Evolutionary conservation across 108 stramenopile genomes (phyloP).

Genomic region (Fragilaria crotonensis): DNA sequence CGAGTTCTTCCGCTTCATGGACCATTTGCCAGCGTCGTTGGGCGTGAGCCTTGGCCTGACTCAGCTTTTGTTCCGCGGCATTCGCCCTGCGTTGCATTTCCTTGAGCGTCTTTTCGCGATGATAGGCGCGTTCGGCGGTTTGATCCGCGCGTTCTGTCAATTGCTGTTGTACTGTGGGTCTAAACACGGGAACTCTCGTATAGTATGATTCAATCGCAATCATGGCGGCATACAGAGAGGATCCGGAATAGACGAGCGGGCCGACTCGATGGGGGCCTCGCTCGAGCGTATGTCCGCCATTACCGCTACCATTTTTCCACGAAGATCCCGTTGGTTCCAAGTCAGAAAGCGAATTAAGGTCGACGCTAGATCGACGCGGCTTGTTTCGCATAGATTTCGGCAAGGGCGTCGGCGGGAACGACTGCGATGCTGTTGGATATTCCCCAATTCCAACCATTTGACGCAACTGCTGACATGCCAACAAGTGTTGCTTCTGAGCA

Average conservation of each 20-base stretch:
- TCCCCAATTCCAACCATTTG: background rate
- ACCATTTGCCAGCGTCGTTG: slow-evolving; percentile 45
- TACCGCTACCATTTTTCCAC: background rate
- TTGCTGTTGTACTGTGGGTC: background rate
- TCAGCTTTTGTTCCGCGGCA: slow-evolving; percentile 33
- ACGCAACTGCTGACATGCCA: background rate
- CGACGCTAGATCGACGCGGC: background rate
- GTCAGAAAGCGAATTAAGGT: background rate
- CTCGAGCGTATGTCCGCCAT: background rate
- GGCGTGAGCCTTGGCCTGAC: slow-evolving; percentile 33
- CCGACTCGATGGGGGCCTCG: slow-evolving; percentile 14
- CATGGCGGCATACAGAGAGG: slow-evolving; percentile 23
- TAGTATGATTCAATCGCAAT: slow-evolving; percentile 47
- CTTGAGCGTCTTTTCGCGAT: slow-evolving; percentile 33
- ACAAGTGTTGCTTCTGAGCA: background rate
- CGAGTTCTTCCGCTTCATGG: slow-evolving; percentile 36
- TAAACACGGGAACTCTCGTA: background rate
- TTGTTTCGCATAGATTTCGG: background rate
- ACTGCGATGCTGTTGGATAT: background rate
- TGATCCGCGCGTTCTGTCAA: slow-evolving; percentile 7
- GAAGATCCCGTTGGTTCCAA: background rate
- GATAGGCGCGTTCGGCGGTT: slow-evolving; percentile 27
- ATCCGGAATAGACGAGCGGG: slow-evolving; percentile 8
- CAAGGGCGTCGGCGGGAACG: background rate
- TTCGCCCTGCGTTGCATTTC: slow-evolving; percentile 30